These are phyloP conservation scores for Farysia itapuensis DNA, from an alignment of 1,284 basidiomycete species.

Conservation along the genomic window DNA sequence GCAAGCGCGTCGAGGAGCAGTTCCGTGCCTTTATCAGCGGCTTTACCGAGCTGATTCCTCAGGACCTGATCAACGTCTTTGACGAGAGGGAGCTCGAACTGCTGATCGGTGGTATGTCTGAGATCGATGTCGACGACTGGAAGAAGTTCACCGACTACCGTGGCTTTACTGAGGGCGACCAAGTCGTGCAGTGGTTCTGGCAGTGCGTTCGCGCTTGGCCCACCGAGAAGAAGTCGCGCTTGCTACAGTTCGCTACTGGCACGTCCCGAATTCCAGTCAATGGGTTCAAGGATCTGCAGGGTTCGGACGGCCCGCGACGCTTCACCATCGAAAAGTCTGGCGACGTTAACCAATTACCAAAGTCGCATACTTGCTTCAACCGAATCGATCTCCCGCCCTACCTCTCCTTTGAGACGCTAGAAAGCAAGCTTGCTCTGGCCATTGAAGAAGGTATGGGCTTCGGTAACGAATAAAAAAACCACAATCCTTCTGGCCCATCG, in stretches of 20 bases:
- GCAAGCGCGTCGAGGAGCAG: slow-evolving; percentile 88
- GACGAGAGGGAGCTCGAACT: slow-evolving; percentile 92
- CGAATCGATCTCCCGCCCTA: slow-evolving; percentile 60
- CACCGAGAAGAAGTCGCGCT: slow-evolving; percentile 87
- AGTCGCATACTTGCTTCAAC: slow-evolving; percentile 60
- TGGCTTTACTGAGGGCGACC: slow-evolving; percentile 62
- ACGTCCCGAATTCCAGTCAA: slow-evolving; percentile 97
- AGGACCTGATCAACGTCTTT: slow-evolving; percentile 93
- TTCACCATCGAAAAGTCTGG: slow-evolving; percentile 60
- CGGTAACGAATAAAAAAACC: slow-evolving; percentile 53
- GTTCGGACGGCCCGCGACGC: slow-evolving; percentile 80
- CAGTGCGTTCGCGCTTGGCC: slow-evolving; percentile 95
- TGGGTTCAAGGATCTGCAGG: slow-evolving; percentile 98
- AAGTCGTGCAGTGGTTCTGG: slow-evolving; percentile 99
- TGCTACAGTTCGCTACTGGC: slow-evolving; percentile 91
- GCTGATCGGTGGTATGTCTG: slow-evolving; percentile 96
- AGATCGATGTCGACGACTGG: slow-evolving; percentile 80
- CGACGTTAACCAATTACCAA: slow-evolving; percentile 56
- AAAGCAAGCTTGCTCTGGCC: slow-evolving; percentile 56
- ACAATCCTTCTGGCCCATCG: too few relatives aligned
- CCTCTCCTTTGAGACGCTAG: slow-evolving; percentile 49
- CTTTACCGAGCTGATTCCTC: slow-evolving; percentile 90
- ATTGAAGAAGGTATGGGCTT: slow-evolving; percentile 58
- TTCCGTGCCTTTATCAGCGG: slow-evolving; percentile 95
- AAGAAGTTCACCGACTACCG: slow-evolving; percentile 69